Evolutionary conservation across 2,329 filamentous ascomycete species (phyloP).

Genomic region (Microdochium trichocladiopsis): DNA sequence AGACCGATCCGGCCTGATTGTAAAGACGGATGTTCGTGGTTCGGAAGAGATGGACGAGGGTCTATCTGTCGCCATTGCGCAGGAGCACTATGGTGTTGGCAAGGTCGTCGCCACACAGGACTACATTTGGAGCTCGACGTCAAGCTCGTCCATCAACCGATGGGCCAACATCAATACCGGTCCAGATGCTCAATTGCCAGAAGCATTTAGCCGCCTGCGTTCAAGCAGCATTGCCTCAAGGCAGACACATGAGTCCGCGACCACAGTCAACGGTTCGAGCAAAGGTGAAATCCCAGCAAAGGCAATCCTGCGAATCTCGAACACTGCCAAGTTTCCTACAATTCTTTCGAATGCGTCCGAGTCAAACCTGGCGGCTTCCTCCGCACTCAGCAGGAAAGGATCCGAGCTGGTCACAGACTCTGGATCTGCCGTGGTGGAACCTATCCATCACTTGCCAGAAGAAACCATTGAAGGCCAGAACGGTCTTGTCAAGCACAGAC

Average conservation of each 20-base stretch:
- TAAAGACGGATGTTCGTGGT: slow-evolving; percentile 84
- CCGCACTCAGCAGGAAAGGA: slow-evolving; percentile 43
- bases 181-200: slow-evolving; percentile 59
- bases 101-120: slow-evolving; percentile 63
- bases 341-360: slow-evolving; percentile 48
- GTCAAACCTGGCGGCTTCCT: slow-evolving; percentile 28
- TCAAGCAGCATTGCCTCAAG: slow-evolving; percentile 30
- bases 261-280: slow-evolving; percentile 22
- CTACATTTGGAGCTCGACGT: slow-evolving; percentile 84
- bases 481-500: slow-evolving; percentile 85
- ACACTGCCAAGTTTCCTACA: slow-evolving; percentile 69
- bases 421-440: slow-evolving; percentile 43
- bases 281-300: slow-evolving; percentile 68
- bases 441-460: slow-evolving; percentile 61
- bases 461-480: slow-evolving; percentile 90
- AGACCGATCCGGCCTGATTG: slow-evolving; percentile 87
- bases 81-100: slow-evolving; percentile 80
- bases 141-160: slow-evolving; percentile 84
- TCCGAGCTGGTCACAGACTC: slow-evolving; percentile 47
- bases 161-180: slow-evolving; percentile 84
- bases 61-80: slow-evolving; percentile 79
- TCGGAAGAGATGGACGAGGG: slow-evolving; percentile 75
- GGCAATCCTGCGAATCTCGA: slow-evolving; percentile 75
- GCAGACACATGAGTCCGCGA: slow-evolving; percentile 25
- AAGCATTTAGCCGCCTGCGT: slow-evolving; percentile 39